phyloP scores from a whole-genome alignment of 441 rosid species.

The Eutrema salsugineum region DNA sequence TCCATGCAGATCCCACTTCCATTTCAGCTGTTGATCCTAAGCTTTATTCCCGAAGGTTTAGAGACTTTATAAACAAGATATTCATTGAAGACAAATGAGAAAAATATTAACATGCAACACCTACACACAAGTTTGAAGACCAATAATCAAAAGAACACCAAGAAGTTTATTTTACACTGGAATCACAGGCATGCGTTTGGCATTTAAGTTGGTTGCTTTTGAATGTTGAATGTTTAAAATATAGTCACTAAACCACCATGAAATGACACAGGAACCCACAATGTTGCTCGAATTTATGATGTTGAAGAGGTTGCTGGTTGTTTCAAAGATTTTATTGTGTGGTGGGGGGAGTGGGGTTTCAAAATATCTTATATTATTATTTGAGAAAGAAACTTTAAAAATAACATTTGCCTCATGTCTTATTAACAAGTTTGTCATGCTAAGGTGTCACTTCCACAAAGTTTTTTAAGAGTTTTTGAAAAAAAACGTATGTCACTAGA shows the following conservation, averaged over 20 bases:
- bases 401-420: too few species aligned
- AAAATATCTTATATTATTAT: too few species aligned
- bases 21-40: constrained; percentile 43
- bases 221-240: constrained; percentile 8
- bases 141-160: background rate
- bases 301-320: constrained; percentile 22
- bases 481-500: too few species aligned
- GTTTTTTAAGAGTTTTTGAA: too few species aligned
- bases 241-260: background rate
- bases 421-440: too few species aligned
- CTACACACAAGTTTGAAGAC: constrained; percentile 4
- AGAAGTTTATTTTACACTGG: background rate
- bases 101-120: background rate
- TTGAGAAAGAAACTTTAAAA: too few species aligned
- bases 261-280: constrained; percentile 16
- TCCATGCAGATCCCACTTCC: constrained; percentile 35
- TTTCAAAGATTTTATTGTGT: constrained; percentile 12
- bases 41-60: constrained; percentile 38
- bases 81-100: constrained; percentile 34
- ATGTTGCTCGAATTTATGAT: constrained; percentile 18
- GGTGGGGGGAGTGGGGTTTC: too few species aligned
- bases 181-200: constrained; percentile 9
- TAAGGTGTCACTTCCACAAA: too few species aligned
- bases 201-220: background rate
- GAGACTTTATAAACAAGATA: constrained; percentile 36